Conservation (phyloP, 805 yeast species). For the Candida berthetii region DNA sequence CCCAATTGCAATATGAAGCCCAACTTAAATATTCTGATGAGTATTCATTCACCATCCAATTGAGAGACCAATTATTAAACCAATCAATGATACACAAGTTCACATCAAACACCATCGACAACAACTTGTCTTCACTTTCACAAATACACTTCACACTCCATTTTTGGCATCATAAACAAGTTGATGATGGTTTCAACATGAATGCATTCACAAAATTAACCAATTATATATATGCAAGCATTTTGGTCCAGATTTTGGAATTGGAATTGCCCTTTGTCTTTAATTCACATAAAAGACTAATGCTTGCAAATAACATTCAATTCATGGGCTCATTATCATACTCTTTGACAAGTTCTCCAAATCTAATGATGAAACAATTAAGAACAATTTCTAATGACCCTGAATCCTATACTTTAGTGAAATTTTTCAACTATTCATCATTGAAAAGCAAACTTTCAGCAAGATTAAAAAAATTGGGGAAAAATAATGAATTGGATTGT, state of each 20-base stretch:
- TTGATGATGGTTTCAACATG: no score
- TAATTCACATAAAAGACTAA: slow-evolving; percentile 14
- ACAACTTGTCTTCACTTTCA: background rate
- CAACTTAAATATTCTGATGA: background rate
- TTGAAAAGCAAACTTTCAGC: background rate
- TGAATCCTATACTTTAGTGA: background rate
- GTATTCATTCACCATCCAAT: background rate
- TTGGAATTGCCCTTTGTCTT: slow-evolving; percentile 24
- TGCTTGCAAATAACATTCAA: slow-evolving; percentile 12
- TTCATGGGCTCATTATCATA: slow-evolving; percentile 20
- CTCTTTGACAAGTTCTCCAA: slow-evolving; percentile 13
- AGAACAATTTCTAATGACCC: slow-evolving; percentile 13
- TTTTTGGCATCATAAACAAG: background rate
- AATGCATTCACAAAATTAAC: slow-evolving; percentile 6
- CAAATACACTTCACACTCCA: background rate
- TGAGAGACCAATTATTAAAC: background rate
- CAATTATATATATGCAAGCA: slow-evolving; percentile 20
- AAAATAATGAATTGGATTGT: background rate
- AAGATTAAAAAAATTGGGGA: background rate
- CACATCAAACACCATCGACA: background rate
- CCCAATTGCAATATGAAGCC: background rate
- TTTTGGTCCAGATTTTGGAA: slow-evolving; percentile 23
- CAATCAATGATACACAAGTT: background rate
- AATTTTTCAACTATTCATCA: background rate
- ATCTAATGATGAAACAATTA: slow-evolving; percentile 14